A percentile compares a stretch with the other conserved stretches of the same genome.
These are phyloP conservation scores for Nicotiana attenuata DNA, from an alignment of 257 asterid species.

Conservation along the genomic window DNA sequence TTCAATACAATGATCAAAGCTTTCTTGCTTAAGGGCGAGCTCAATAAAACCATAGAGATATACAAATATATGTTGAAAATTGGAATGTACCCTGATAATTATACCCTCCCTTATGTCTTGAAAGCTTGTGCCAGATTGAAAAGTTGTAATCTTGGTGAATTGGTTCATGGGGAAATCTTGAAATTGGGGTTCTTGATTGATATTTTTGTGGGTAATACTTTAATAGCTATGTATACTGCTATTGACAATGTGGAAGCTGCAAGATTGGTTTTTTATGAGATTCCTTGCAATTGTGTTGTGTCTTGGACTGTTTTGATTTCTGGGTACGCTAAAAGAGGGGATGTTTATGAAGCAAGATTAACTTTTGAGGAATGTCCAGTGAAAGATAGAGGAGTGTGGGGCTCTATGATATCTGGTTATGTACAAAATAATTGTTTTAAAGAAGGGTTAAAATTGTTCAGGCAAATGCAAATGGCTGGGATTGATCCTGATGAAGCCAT, in stretches of 20 bases:
- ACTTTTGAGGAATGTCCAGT: slow-evolving; percentile 52
- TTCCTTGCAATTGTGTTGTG: slow-evolving; percentile 42
- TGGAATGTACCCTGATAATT: slow-evolving; percentile 54
- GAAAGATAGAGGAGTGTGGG: slow-evolving; percentile 70
- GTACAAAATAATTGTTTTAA: slow-evolving; percentile 71
- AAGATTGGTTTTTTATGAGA: slow-evolving; percentile 47
- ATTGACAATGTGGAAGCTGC: slow-evolving; percentile 50
- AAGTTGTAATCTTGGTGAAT: slow-evolving; percentile 36
- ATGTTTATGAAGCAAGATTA: slow-evolving; percentile 49
- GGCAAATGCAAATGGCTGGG: slow-evolving; percentile 60
- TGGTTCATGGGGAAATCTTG: slow-evolving; percentile 46
- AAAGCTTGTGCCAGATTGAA: slow-evolving; percentile 43
- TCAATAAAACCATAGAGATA: slow-evolving; percentile 20
- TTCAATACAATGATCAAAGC: slow-evolving; percentile 60
- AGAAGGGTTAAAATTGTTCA: slow-evolving; percentile 59
- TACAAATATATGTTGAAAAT: slow-evolving; percentile 38
- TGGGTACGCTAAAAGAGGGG: slow-evolving; percentile 55
- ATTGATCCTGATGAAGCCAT: slow-evolving; percentile 57
- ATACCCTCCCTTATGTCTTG: slow-evolving; percentile 56
- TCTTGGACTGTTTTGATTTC: slow-evolving; percentile 68
- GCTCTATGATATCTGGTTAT: slow-evolving; percentile 70
- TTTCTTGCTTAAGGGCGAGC: slow-evolving; percentile 39
- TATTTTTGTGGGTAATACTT: slow-evolving; percentile 44
- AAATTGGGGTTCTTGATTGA: slow-evolving; percentile 44
- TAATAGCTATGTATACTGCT: slow-evolving; percentile 50